Base-by-base conservation (phyloP, 148 eudicot species). In the Chenopodium berlandieri region DNA sequence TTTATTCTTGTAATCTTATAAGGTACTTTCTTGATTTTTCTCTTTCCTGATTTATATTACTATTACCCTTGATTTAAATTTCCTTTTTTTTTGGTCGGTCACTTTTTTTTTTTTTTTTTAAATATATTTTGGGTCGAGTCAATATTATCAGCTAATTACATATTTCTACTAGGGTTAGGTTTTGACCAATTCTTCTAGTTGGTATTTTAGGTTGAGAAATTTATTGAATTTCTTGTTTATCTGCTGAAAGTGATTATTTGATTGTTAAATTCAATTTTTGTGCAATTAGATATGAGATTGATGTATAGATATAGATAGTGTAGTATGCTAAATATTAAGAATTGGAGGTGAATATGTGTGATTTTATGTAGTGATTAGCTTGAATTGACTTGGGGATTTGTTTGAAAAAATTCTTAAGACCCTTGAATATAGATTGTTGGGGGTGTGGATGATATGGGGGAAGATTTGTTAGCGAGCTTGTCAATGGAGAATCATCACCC, bases 401-500 rank as follows among this genome's bases (percentile, higher is more conserved):
- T 46, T 69, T 54, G 19, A 2, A 46, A 25, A 27, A 6, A 58
- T 1, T 44, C 7, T 27, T 23, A 8, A 50, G 73, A 20, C 32
- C 19, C 20, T 67, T 48, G 48, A 79, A 67, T 14, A 63, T 11
- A 27, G 31, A 63, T 47, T 48, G 73, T 83, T 68, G 31, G 71
- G 77, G 76, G 75, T 65, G 68, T 81, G 25, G 31, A 27, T 31
- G 68, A 75, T 32, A 90, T 90, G 93, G 91, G 91, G 62, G 90
- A 88, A 81, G 91, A 88, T 90, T 79, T 88, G 83, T 71, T 92
- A 40, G 87, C 95, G 54, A 83, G 81, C 79, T 79, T 93, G 68
- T 83, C 89, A 65, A 91, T 93, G 84, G 95, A 91, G 81, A 92
- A 90, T 81, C 83, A 89, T 34, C 92, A 86, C 52, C 93, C 92